phyloP scores from a whole-genome alignment of 1,139 yeast species.

The Protomyces pachydermus region DNA sequence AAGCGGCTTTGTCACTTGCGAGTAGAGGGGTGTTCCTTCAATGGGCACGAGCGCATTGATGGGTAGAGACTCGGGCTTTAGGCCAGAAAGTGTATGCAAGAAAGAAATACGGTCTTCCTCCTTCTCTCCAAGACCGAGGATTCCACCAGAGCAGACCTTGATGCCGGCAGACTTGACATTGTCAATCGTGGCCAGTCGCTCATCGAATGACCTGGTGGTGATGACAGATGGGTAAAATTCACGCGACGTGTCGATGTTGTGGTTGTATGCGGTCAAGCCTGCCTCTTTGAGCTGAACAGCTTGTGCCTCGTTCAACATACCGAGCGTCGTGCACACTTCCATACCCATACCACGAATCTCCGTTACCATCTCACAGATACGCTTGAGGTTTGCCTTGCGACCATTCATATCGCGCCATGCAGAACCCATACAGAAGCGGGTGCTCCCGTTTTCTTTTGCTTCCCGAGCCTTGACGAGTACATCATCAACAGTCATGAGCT shows the following conservation, averaged over 20 bases:
- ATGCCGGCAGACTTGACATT: constrained; percentile 64
- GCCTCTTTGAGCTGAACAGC: constrained; percentile 56
- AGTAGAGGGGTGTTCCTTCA: constrained; percentile 63
- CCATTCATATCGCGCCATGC: constrained; percentile 88
- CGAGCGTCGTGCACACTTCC: constrained; percentile 77
- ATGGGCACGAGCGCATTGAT: constrained; percentile 73
- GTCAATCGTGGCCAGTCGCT: constrained; percentile 59
- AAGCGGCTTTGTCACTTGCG: constrained; percentile 50
- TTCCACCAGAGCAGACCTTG: constrained; percentile 74
- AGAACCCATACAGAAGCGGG: constrained; percentile 80
- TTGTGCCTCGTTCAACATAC: constrained; percentile 65
- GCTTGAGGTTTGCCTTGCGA: constrained; percentile 60
- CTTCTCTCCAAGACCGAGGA: constrained; percentile 72
- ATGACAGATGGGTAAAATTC: constrained; percentile 70
- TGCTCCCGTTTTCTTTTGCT: constrained; percentile 66
- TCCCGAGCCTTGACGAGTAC: constrained; percentile 60
- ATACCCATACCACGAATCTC: constrained; percentile 61
- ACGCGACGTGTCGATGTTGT: constrained; percentile 72
- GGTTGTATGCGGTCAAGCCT: constrained; percentile 77
- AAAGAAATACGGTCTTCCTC: constrained; percentile 66
- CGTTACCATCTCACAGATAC: constrained; percentile 60
- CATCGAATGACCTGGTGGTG: constrained; percentile 65
- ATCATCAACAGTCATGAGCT: constrained; percentile 54
- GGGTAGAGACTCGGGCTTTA: constrained; percentile 83
- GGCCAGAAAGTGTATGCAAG: constrained; percentile 59